Evolutionary conservation across 2,329 filamentous ascomycete species (phyloP), one percentile per base, ranked within the genome.

Genomic region (Colletotrichum orbiculare): DNA sequence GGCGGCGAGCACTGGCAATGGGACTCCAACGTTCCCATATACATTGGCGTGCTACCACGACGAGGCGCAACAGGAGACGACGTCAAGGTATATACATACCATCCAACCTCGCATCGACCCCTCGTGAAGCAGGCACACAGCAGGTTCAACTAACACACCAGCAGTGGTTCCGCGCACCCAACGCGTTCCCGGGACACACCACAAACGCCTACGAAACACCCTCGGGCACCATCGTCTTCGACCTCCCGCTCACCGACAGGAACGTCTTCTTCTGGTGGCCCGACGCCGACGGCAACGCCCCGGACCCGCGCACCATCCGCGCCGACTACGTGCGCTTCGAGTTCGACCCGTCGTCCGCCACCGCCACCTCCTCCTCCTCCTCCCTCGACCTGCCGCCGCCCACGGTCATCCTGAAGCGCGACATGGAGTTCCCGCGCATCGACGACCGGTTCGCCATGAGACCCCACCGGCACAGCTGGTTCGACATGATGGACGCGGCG

Each of bases 211-310:
- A 74, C 66, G 77, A 79, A 52, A 68, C 73, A 38, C 61, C 69
- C 0, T 72, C 72, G 2, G 71, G 75, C 5, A 69, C 77, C 3
- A 60, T 74, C 54, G 60, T 75, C 1, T 68, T 80, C 35, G 77
- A 81, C 54, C 68, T 80, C 1, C 71, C 74, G 8, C 60, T 79
- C 2, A 74, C 71, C n/a, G 70, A 79, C 45, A 71, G 75, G 46
- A 81, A 81, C 54, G 75, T 77, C 4, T 81, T 82, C 66, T 79
- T 77, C 70, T 80, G 76, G 75, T 80, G 73, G 76, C 77, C 77
- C 8, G 76, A 79, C 58, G 71, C 69, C 2, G 33, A 76, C 3
- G 78, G 76, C 0, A 75, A 74, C 53, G 71, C 76, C 0, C 76
- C 77, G 0, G 67, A 71, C 8, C 75, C 77, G 33, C 64, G 64